Percentiles rank a stretch among this genome's conserved stretches.
Evolutionary conservation across 495 filamentous ascomycete species (phyloP).

Genomic region (Podospora sp.): DNA sequence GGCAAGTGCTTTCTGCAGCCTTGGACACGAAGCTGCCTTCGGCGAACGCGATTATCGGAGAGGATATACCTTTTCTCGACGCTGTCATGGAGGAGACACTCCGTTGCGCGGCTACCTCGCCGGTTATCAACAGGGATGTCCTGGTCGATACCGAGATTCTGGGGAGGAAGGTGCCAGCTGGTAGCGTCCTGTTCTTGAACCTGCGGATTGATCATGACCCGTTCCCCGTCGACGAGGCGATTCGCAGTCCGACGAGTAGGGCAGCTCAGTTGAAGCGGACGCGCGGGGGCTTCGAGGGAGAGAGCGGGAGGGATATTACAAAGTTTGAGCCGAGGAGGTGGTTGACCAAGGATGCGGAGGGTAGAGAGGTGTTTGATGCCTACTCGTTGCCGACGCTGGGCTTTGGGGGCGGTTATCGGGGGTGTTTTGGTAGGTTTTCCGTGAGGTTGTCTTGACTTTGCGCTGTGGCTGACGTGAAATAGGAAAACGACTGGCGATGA

Average conservation of each 20-base stretch:
- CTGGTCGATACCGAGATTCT: slow-evolving; percentile 37
- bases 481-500: slow-evolving; percentile 32
- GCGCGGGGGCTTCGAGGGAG: slow-evolving; percentile 15
- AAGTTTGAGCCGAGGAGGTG: slow-evolving; percentile 37
- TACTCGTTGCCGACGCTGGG: slow-evolving; percentile 27
- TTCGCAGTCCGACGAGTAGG: slow-evolving; percentile 20
- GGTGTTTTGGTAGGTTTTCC: slow-evolving; percentile 31
- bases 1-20: slow-evolving; percentile 18
- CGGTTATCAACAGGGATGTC: slow-evolving; percentile 29
- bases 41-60: slow-evolving; percentile 29
- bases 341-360: slow-evolving; percentile 30
- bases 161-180: slow-evolving; percentile 38
- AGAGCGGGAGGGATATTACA: slow-evolving; percentile 26
- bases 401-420: slow-evolving; percentile 32
- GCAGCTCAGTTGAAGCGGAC: slow-evolving; percentile 25
- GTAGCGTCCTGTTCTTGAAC: slow-evolving; percentile 33
- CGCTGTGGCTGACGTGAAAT: slow-evolving; percentile 2
- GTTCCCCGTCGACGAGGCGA: slow-evolving; percentile 21
- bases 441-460: no score
- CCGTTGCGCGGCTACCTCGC: slow-evolving; percentile 28
- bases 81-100: slow-evolving; percentile 41
- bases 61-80: slow-evolving; percentile 42
- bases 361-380: slow-evolving; percentile 32
- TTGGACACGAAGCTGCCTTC: slow-evolving; percentile 13
- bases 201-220: slow-evolving; percentile 17